phyloP scores from a whole-genome alignment of 2,329 filamentous ascomycete species.

The Aphanoascus verrucosus region DNA sequence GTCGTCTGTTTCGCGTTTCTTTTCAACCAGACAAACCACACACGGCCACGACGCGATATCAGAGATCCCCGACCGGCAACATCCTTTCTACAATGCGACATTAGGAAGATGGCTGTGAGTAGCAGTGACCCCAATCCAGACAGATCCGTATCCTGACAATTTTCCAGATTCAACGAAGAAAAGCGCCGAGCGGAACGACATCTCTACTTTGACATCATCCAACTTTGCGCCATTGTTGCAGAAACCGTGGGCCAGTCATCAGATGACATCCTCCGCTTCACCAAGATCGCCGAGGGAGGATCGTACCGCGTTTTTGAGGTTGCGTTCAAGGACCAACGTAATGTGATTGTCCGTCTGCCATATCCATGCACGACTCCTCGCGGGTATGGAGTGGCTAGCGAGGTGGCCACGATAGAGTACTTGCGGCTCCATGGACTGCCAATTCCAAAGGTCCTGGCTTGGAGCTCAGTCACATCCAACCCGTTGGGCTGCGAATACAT shows the following conservation, averaged over 20 bases:
- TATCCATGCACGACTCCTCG: constrained; percentile 24
- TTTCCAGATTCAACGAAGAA: constrained; percentile 15
- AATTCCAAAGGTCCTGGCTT: constrained; percentile 20
- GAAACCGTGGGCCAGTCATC: constrained; percentile 8
- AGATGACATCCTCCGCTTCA: constrained; percentile 18
- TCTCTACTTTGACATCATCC: constrained; percentile 18
- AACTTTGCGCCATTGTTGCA: constrained; percentile 16
- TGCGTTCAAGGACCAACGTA: constrained; percentile 21
- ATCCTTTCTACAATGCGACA: constrained; percentile 14
- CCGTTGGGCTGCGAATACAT: constrained; percentile 23
- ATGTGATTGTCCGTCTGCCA: constrained; percentile 25
- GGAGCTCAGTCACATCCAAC: constrained; percentile 17
- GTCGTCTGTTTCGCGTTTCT: too few relatives aligned
- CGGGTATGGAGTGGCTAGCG: constrained; percentile 23
- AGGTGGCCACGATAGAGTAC: constrained; percentile 27
- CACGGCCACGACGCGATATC: too few relatives aligned
- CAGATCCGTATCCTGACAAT: too few relatives aligned
- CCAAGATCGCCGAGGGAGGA: constrained; percentile 28
- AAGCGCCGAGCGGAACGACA: constrained; percentile 17
- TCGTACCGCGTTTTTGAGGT: constrained; percentile 29
- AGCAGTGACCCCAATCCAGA: neutral
- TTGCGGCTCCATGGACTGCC: constrained; percentile 22
- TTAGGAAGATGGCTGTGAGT: constrained; percentile 20
- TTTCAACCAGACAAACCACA: too few relatives aligned
- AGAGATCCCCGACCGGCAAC: neutral